Conservation (phyloP, 164 flowering plant genomes). For the Dillenia suffruticosa region DNA sequence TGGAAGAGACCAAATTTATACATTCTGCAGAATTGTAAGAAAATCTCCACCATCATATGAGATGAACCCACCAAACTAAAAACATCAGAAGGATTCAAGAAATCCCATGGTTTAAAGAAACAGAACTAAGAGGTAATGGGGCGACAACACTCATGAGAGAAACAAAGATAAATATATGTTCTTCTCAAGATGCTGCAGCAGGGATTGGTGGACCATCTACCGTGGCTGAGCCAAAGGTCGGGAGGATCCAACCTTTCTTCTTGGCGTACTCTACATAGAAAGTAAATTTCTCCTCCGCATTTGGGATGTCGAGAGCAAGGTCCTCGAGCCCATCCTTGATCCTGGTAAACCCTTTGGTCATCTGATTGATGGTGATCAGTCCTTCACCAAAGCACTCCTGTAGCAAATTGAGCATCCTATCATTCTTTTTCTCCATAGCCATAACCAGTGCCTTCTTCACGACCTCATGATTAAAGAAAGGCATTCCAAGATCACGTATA, state of each 20-base stretch:
- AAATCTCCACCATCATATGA: too few species aligned
- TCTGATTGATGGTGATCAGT: constrained; percentile 83
- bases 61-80: too few species aligned
- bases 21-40: too few species aligned
- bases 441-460: constrained; percentile 93
- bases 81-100: too few species aligned
- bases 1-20: too few species aligned
- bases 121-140: constrained; percentile 4
- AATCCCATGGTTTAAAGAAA: background rate
- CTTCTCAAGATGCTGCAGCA: constrained; percentile 24
- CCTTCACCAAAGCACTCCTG: constrained; percentile 84
- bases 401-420: constrained; percentile 76
- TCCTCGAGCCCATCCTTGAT: constrained; percentile 82
- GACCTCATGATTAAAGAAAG: constrained; percentile 96
- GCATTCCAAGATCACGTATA: constrained; percentile 93
- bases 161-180: constrained; percentile 8
- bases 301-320: constrained; percentile 92
- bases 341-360: constrained; percentile 87
- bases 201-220: constrained; percentile 7
- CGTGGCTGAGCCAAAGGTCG: constrained; percentile 37
- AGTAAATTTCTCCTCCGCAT: constrained; percentile 71
- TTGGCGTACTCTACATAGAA: constrained; percentile 62
- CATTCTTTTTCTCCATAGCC: constrained; percentile 99
- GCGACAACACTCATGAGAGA: constrained; percentile 26
- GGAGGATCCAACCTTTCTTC: constrained; percentile 67